Evolutionary conservation across 2,329 filamentous ascomycete species (phyloP), one percentile per base, ranked within the genome.

Genomic region (Cladophialophora exuberans): DNA sequence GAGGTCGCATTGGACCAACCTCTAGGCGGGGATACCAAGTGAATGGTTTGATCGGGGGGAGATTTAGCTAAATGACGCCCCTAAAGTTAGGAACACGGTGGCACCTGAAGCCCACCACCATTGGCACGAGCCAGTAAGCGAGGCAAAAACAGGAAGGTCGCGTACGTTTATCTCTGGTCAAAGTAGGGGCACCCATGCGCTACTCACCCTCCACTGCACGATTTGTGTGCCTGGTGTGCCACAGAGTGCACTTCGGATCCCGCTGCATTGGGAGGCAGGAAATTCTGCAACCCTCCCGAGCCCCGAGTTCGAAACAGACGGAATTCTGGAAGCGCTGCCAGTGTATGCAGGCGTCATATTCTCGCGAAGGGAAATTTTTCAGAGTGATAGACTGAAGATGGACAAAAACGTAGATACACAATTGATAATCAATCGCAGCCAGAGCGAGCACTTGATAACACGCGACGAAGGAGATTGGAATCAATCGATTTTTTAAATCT

Each of bases 61-160:
- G n/a, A n/a, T n/a, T n/a, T 35, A 28, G 22, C 7, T 10, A 23
- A 22, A 25, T n/a, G n/a, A 38, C n/a, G 18, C 20, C 46, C 23
- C 33, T 15, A 20, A 25, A 22, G 22, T 17, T 18, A 41, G 31
- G n/a, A 4, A n/a, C 5, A 13, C 20, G 13, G 45, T 49, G 46
- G 42, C 20, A 23, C 22, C 31, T 26, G 28, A n/a, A n/a, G n/a
- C n/a, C n/a, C n/a, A n/a, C n/a, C n/a, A n/a, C n/a, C n/a, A n/a
- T n/a, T n/a, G 46, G 25, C 22, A 15, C 36, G 31, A 38, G 28
- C 35, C 17, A 33, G 6, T 41, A 49, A 49, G 46, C 33, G 46
- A 49, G 18, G 33, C 18, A 41, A 23, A 49, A 49, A 41, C 17
- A 28, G 46, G 46, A 49, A 41, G 46, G 46, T 49, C 46, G 46